Conservation (phyloP, 2,329 filamentous ascomycete species). For the Aciculosporium take region DNA sequence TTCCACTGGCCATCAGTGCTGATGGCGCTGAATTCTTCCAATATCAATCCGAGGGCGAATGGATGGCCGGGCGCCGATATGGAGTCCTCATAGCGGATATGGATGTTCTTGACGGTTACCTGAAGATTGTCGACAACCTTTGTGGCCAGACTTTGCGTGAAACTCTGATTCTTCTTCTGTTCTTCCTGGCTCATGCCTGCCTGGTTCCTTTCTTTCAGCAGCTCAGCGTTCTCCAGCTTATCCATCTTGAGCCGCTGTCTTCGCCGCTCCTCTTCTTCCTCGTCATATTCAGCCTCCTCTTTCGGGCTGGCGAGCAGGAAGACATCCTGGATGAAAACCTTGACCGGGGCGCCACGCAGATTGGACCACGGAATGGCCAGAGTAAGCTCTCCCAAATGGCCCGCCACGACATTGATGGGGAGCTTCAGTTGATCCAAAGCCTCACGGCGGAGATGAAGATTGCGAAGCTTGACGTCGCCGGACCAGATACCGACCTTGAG, state of each 20-base stretch:
- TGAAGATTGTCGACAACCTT: slow-evolving; percentile 98
- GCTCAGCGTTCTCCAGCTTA: slow-evolving; percentile 89
- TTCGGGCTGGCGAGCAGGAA: slow-evolving; percentile 90
- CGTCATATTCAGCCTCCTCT: slow-evolving; percentile 85
- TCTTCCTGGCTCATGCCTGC: slow-evolving; percentile 91
- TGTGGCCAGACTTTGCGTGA: slow-evolving; percentile 84
- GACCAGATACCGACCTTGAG: slow-evolving; percentile 99
- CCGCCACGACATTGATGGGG: slow-evolving; percentile 90
- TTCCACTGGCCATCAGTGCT: slow-evolving; percentile 93
- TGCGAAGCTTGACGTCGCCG: slow-evolving; percentile 86
- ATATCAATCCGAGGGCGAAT: slow-evolving; percentile 80
- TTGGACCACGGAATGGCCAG: slow-evolving; percentile 97
- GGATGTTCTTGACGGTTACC: slow-evolving; percentile 95
- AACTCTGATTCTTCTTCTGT: slow-evolving; percentile 94
- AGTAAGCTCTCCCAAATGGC: slow-evolving; percentile 83
- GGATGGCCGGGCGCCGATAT: slow-evolving; percentile 90
- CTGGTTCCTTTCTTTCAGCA: slow-evolving; percentile 82
- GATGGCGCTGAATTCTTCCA: slow-evolving; percentile 93
- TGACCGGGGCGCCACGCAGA: slow-evolving; percentile 82
- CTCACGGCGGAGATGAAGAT: slow-evolving; percentile 85
- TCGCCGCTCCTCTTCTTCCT: slow-evolving; percentile 79
- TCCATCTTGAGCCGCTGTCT: slow-evolving; percentile 95
- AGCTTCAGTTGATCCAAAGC: slow-evolving; percentile 94
- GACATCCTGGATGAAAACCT: slow-evolving; percentile 91
- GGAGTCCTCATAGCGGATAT: slow-evolving; percentile 94